Base-by-base conservation (phyloP, 179 eudicot species). In the Drosera spatulata region DNA sequence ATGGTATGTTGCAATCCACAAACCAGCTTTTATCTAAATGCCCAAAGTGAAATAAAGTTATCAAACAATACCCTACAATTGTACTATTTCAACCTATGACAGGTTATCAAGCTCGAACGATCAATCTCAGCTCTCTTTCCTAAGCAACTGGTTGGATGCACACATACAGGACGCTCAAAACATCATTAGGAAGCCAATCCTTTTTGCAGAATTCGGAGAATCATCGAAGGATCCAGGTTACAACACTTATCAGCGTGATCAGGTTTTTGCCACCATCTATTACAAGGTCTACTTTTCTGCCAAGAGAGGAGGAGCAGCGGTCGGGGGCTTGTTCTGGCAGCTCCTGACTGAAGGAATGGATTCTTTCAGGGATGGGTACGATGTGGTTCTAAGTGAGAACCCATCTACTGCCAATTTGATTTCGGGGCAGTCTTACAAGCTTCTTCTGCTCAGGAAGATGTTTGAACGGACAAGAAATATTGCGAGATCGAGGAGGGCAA, bases 261-360 rank as follows among this genome's bases (percentile, higher is more conserved):
- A 55, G 0, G 73, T 8, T 58, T 6, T 73, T 49, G 50, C 39
- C n/a, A 10, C 39, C 2, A 48, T 77, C 2, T 74, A 74, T 8
- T 39, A 39, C 1, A 37, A 15, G 7, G 60, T 73, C 3, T 60
- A 66, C 57, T 49, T 56, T 11, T 56, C 9, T 0, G 79, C 76
- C 0, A 39, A 45, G 41, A 64, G 46, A n/a, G 78, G 77, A 50
- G 71, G 74, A 6, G 61, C 49, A 0, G 10, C 71, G 12, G 67
- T 66, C 13, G 78, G 81, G 2, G 60, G 78, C 37, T 47, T 77
- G 63, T 66, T 73, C 10, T 77, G 82, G 82, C 82, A 71, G 53
- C 12, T 77, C 13, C 10, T 77, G 61, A 67, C 66, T 0, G 40
- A 50, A 33, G 82, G 73, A 0, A 72, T 77, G 78, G 72, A 68